A percentile compares a stretch with the other conserved stretches of the same genome.
Conservation (phyloP, 805 yeast species). For the Blastobotrys terrestris region DNA sequence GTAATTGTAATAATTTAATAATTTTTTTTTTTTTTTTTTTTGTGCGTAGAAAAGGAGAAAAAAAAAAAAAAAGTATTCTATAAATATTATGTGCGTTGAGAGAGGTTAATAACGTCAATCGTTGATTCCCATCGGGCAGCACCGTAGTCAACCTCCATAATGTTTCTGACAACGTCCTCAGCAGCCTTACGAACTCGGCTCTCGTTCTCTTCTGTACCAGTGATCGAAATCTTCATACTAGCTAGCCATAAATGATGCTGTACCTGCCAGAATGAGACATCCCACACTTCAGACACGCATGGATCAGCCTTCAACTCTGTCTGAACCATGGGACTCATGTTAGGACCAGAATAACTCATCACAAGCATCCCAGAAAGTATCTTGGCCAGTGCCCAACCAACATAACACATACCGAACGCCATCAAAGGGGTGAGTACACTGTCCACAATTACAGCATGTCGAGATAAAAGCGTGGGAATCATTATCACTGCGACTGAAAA, state of each 20-base stretch:
- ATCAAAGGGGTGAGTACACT: slow-evolving; percentile 32
- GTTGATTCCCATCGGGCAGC: slow-evolving; percentile 31
- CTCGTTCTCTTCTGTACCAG: slow-evolving; percentile 31
- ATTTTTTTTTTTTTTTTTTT: too few relatives aligned
- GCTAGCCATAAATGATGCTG: slow-evolving; percentile 39
- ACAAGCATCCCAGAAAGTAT: slow-evolving; percentile 39
- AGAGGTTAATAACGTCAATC: slow-evolving; percentile 25
- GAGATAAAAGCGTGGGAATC: slow-evolving; percentile 26
- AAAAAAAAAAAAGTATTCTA: background rate
- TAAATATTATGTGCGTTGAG: background rate
- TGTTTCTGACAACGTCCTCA: slow-evolving; percentile 20
- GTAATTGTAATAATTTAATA: background rate
- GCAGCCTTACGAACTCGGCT: slow-evolving; percentile 28
- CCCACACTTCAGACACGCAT: slow-evolving; percentile 27
- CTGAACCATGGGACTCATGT: slow-evolving; percentile 26
- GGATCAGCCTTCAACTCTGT: slow-evolving; percentile 22
- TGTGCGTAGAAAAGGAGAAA: background rate
- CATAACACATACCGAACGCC: slow-evolving; percentile 35
- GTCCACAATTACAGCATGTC: slow-evolving; percentile 28
- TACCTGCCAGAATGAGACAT: slow-evolving; percentile 38
- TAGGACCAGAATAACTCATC: slow-evolving; percentile 37
- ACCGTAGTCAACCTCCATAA: slow-evolving; percentile 14
- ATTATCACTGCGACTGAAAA: slow-evolving; percentile 28
- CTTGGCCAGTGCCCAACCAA: slow-evolving; percentile 36
- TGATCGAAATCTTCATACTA: slow-evolving; percentile 29